Evolutionary conservation across 2,329 filamentous ascomycete species (phyloP).

Genomic region (Zymoseptoria crescenta): DNA sequence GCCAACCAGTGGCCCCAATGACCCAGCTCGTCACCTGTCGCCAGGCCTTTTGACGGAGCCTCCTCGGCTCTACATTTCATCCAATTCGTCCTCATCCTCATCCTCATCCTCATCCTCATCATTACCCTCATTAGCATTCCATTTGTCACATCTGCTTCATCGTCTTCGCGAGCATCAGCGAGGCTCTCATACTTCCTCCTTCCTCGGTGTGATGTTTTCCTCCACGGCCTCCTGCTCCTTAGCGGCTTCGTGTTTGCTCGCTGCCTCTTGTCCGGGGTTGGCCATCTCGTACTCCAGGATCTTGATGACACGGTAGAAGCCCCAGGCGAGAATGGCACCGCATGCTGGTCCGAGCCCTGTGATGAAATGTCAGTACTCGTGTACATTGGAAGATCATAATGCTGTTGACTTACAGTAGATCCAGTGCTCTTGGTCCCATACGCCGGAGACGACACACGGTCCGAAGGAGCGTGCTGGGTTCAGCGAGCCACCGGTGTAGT

Average conservation of each 20-base stretch:
- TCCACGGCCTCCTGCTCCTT: conserved; percentile 6
- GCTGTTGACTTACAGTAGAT: conserved; percentile 16
- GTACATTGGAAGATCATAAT: background rate
- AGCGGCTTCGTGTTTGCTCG: conserved; percentile 16
- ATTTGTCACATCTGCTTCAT: background rate
- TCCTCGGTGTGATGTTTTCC: conserved; percentile 15
- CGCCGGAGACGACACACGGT: conserved; percentile 20
- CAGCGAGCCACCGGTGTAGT: conserved; percentile 30
- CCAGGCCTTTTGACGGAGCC: background rate
- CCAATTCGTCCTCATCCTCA: background rate
- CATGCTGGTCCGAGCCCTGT: conserved; percentile 25
- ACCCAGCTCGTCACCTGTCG: background rate
- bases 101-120: background rate
- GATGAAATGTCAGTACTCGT: conserved; percentile 1
- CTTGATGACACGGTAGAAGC: conserved; percentile 30
- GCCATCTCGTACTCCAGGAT: conserved; percentile 29
- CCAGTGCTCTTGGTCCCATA: conserved; percentile 19
- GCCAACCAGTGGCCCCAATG: background rate
- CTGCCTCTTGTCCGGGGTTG: conserved; percentile 22
- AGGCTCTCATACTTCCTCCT: conserved; percentile 4
- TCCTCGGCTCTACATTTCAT: background rate
- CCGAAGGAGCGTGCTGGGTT: conserved; percentile 32
- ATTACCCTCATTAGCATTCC: background rate
- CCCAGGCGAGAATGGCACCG: conserved; percentile 26
- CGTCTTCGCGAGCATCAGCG: background rate